Evolutionary conservation across 129 eudicot species (phyloP).

Genomic region (Arctium minus): DNA sequence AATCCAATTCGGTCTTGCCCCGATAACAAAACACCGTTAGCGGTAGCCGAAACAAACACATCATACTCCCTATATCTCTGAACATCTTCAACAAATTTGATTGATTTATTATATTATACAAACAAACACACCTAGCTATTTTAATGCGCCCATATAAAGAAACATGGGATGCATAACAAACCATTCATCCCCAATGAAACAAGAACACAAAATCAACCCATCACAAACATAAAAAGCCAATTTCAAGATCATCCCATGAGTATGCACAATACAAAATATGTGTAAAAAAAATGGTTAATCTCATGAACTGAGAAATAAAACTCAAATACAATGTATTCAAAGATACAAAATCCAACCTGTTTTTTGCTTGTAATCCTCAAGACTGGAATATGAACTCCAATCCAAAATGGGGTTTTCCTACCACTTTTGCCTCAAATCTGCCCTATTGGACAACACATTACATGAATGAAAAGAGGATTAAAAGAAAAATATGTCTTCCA

Average conservation of each 20-base stretch:
- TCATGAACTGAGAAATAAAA: slow-evolving; percentile 24
- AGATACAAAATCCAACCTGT: slow-evolving; percentile 29
- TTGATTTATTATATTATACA: neutral
- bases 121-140: no score
- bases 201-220: slow-evolving; percentile 6
- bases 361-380: slow-evolving; percentile 30
- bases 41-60: neutral
- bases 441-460: slow-evolving; percentile 33
- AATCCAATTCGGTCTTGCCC: neutral
- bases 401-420: slow-evolving; percentile 34
- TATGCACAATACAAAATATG: neutral
- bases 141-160: neutral
- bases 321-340: slow-evolving; percentile 27
- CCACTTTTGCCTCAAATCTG: slow-evolving; percentile 32
- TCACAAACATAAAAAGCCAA: neutral
- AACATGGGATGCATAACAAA: neutral
- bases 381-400: slow-evolving; percentile 25
- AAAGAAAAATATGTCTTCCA: slow-evolving; percentile 4
- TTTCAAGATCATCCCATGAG: neutral
- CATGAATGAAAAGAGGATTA: slow-evolving; percentile 22
- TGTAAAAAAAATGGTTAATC: slow-evolving; percentile 38
- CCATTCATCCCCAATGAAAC: neutral
- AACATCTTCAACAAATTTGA: neutral
- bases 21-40: neutral
- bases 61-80: neutral